Percentiles rank a stretch among this genome's conserved stretches.
Conservation (phyloP, 1,284 basidiomycete species). For the Rhodotorula mucilaginosa region DNA sequence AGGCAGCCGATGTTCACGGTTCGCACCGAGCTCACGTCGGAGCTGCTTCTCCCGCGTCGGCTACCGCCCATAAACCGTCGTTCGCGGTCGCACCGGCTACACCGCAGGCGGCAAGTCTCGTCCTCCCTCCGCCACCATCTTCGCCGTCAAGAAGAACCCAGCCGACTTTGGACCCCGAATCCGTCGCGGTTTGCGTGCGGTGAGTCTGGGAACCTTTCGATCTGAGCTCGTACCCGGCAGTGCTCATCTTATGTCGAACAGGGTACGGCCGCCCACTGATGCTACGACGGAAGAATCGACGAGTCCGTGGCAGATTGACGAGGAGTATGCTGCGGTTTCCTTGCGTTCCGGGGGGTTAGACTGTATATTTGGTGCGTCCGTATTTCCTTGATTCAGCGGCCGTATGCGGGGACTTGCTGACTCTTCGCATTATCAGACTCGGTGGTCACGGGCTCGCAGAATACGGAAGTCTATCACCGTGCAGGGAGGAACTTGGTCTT, state of each 20-base stretch:
- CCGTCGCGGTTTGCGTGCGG: background rate
- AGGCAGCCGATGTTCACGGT: slow-evolving; percentile 40
- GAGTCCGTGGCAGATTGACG: slow-evolving; percentile 38
- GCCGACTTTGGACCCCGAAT: background rate
- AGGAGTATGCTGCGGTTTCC: slow-evolving; percentile 16
- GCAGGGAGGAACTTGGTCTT: slow-evolving; percentile 82
- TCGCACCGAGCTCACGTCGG: slow-evolving; percentile 32
- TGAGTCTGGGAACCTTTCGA: background rate
- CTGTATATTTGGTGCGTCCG: slow-evolving; percentile 58
- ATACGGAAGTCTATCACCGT: slow-evolving; percentile 77
- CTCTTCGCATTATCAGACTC: slow-evolving; percentile 54
- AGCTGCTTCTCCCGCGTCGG: background rate
- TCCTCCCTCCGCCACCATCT: background rate
- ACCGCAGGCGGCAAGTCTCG: slow-evolving; percentile 1
- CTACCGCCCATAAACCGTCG: background rate
- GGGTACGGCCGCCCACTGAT: slow-evolving; percentile 40
- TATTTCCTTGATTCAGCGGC: background rate
- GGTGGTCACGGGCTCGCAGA: slow-evolving; percentile 75
- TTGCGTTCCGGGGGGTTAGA: slow-evolving; percentile 51
- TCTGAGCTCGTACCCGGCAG: too few relatives aligned
- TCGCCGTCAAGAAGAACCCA: background rate
- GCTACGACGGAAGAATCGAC: slow-evolving; percentile 13
- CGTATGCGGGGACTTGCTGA: too few relatives aligned
- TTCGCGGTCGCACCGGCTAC: background rate
- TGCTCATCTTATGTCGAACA: background rate